These are phyloP conservation scores for Lipomyces spencermartinsiae DNA, from an alignment of 805 yeast genomes.

Conservation along the genomic window DNA sequence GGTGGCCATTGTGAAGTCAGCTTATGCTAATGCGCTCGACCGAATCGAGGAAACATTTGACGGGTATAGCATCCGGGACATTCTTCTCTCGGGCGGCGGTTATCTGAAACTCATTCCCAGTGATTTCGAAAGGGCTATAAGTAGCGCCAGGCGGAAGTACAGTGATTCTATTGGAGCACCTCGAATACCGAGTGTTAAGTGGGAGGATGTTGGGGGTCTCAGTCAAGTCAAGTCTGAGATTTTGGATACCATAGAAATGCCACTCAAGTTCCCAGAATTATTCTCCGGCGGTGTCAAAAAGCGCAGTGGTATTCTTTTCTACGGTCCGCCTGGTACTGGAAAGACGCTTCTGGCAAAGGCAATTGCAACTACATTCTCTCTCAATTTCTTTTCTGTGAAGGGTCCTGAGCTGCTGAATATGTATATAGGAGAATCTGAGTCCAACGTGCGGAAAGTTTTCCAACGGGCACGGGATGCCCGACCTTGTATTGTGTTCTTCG, in stretches of 20 bases:
- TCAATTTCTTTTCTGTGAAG: constrained; percentile 94
- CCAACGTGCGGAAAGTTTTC: constrained; percentile 92
- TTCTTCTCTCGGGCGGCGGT: constrained; percentile 63
- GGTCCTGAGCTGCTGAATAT: constrained; percentile 96
- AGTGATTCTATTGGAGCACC: constrained; percentile 98
- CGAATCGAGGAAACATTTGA: constrained; percentile 50
- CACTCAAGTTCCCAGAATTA: constrained; percentile 88
- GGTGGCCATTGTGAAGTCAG: constrained; percentile 67
- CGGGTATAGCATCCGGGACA: constrained; percentile 43
- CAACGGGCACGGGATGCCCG: constrained; percentile 94
- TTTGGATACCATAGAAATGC: constrained; percentile 94
- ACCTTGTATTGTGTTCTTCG: constrained; percentile 97
- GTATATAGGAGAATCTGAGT: constrained; percentile 99
- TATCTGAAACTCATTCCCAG: constrained; percentile 57
- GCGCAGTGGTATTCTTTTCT: constrained; percentile 92
- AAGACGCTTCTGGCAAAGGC: constrained; percentile 96
- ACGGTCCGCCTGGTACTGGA: constrained; percentile 99
- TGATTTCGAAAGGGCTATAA: constrained; percentile 74
- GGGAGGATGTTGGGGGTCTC: constrained; percentile 98
- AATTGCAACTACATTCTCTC: constrained; percentile 91
- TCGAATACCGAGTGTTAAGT: constrained; percentile 87
- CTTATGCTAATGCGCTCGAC: constrained; percentile 63
- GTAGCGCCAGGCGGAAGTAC: constrained; percentile 82
- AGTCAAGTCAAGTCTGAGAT: constrained; percentile 90
- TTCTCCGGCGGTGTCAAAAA: constrained; percentile 89